Evolutionary conservation across 1,139 yeast genomes (phyloP), one percentile per base, ranked within the genome.

Genomic region (Saccharomyces hybrid): DNA sequence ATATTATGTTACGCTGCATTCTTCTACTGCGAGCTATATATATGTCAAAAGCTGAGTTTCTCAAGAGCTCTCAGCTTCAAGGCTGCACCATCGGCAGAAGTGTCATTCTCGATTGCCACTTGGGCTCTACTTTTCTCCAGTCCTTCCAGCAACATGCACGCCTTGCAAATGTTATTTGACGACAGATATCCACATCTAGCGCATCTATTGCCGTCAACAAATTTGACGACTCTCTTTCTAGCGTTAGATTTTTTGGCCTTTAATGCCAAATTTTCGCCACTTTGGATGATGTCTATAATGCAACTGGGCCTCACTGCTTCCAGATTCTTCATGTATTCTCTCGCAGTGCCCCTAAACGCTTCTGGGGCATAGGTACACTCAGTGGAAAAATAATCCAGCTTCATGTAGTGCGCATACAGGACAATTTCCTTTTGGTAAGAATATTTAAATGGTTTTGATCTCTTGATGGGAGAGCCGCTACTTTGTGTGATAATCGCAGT

Each of bases 341-440:
- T 79, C 0, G 99, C 97, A 0, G 99, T 95, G 9, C 99, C 99
- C 62, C 99, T 77, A 67, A 95, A 95, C 0, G 99, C 98, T 69
- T 95, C 99, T 0, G 99, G 98, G 0, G 99, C 96, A 72, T 95
- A 95, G 0, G 97, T 85, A 71, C 99, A 95, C 67, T 95, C 99
- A 0, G 99, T 95, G 4, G 97, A 87, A 68, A 95, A 95, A 70
- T 95, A 95, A 70, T 95, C 99, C 54, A 95, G 77, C 65, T 90
- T 87, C 72, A 90, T 91, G 74, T 89, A 95, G 68, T 95, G 99
- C 2, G 99, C 99, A 73, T 95, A 95, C 28, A 95, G 78, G 23
- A 95, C 99, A 62, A 95, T 95, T 69, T 95, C 99, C 76, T 95
- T 95, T 69, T 95, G 98, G 70, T 95, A 95, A 11, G 96, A 81